Conservation (phyloP, 352 stramenopile genomes). For the Globisporangium iwayamae region DNA sequence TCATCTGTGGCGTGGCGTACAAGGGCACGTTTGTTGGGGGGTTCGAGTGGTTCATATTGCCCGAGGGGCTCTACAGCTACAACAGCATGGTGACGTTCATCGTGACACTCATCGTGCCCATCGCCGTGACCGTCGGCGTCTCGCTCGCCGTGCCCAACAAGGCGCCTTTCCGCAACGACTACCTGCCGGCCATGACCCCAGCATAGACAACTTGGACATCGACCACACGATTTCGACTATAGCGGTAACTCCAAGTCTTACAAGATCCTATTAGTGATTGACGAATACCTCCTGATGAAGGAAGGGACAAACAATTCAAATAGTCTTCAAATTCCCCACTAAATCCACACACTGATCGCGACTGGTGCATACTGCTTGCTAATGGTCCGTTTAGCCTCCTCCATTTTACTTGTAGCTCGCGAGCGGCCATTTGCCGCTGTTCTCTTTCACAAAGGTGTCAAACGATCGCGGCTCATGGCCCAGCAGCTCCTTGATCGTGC, state of each 20-base stretch:
- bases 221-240: not conserved
- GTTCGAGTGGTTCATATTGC: constrained; percentile 75
- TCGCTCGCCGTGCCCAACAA: constrained; percentile 40
- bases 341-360: not conserved
- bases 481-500: constrained; percentile 34
- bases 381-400: not conserved
- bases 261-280: not conserved
- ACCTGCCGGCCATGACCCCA: constrained; percentile 26
- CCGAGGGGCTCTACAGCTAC: constrained; percentile 67
- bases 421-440: constrained; percentile 42
- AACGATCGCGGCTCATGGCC: constrained; percentile 35
- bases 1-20: constrained; percentile 52
- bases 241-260: not conserved
- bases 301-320: not conserved
- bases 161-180: constrained; percentile 22
- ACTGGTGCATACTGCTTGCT: not conserved
- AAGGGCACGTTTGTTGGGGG: constrained; percentile 66
- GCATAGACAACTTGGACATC: constrained; percentile 15
- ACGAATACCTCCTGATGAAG: not conserved
- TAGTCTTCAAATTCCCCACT: not conserved
- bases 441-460: constrained; percentile 38
- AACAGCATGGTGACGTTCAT: constrained; percentile 85
- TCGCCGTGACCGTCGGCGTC: constrained; percentile 45
- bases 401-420: constrained; percentile 18
- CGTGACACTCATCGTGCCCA: constrained; percentile 58